A percentile compares a stretch with the other conserved stretches of the same genome.
These are phyloP conservation scores for Lachnellula suecica DNA, from an alignment of 2,329 filamentous ascomycete genomes.

Conservation along the genomic window DNA sequence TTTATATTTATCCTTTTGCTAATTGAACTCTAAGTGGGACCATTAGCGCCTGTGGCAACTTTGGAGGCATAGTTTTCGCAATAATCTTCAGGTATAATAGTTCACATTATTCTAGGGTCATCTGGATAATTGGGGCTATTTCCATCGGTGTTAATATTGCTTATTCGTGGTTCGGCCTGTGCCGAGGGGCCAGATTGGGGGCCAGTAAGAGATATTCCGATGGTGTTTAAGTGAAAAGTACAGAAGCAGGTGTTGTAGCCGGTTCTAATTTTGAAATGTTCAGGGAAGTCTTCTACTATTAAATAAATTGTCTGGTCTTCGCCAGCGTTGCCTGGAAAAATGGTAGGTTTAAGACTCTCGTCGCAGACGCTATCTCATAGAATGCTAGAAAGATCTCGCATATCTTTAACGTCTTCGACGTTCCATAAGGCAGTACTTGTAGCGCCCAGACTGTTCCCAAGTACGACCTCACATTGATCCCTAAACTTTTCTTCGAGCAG, in stretches of 20 bases:
- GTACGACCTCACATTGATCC: conserved; percentile 42
- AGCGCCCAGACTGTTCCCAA: conserved; percentile 38
- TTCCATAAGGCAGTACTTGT: conserved; percentile 36
- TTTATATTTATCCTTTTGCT: conserved; percentile 58
- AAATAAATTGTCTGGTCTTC: no score
- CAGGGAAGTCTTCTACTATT: no score
- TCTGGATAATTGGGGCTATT: conserved; percentile 80
- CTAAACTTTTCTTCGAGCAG: conserved; percentile 49
- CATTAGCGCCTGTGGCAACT: conserved; percentile 75
- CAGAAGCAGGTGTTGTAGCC: no score
- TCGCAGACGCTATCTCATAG: no score
- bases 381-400: conserved; percentile 14
- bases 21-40: conserved; percentile 64
- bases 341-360: no score
- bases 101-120: conserved; percentile 62
- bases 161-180: conserved; percentile 59
- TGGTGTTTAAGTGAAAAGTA: no score
- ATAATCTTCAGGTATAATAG: conserved; percentile 76
- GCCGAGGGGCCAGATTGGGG: conserved; percentile 39
- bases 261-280: no score
- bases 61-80: conserved; percentile 80
- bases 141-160: conserved; percentile 66
- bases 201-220: no score
- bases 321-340: no score
- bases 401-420: conserved; percentile 32